Conservation (phyloP, 2,329 filamentous ascomycete genomes). For the Sordariomycetes sp. region DNA sequence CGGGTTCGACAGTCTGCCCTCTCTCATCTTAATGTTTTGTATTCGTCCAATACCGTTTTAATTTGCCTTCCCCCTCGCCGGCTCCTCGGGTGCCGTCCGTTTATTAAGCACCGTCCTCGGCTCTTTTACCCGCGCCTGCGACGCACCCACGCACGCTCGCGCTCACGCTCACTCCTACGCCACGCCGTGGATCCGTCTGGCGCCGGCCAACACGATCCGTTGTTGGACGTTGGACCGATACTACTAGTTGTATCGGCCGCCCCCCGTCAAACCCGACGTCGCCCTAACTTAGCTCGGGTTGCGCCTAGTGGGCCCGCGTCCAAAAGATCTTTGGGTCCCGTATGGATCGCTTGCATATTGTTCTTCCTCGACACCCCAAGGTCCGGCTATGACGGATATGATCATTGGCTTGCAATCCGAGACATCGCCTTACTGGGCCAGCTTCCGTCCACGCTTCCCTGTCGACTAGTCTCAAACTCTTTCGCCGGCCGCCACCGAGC, state of each 20-base stretch:
- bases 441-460: neutral
- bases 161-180: neutral
- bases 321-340: neutral
- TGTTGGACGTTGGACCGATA: neutral
- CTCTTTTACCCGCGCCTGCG: slow-evolving; percentile 1
- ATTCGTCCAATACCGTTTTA: neutral
- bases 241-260: no score
- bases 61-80: neutral
- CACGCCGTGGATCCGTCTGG: neutral
- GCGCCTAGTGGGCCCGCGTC: neutral
- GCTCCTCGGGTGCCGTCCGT: neutral
- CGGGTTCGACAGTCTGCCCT: neutral
- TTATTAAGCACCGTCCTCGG: neutral
- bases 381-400: neutral
- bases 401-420: neutral
- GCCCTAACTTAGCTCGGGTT: neutral
- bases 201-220: neutral
- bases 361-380: neutral
- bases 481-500: neutral
- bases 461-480: neutral
- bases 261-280: neutral
- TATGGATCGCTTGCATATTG: neutral
- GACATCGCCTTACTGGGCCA: neutral
- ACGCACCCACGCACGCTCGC: neutral
- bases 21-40: neutral